Conservation (phyloP, 2,329 filamentous ascomycete genomes). For the Neoscytalidium dimidiatum region DNA sequence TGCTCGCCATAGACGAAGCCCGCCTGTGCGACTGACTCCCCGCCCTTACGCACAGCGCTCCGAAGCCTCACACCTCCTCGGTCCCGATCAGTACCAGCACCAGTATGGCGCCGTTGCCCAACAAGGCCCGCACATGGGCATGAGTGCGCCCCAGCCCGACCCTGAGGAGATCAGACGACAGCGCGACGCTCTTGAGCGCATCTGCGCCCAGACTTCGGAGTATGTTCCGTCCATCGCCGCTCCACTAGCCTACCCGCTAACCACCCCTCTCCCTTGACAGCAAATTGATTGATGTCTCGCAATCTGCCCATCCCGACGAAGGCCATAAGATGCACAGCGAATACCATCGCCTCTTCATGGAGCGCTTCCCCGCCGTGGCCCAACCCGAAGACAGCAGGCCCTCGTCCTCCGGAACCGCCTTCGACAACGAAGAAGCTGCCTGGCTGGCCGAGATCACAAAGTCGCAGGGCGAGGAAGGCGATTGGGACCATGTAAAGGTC, state of each 20-base stretch:
- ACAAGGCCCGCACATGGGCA: constrained; percentile 33
- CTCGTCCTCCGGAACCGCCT: constrained; percentile 17
- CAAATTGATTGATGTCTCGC: constrained; percentile 53
- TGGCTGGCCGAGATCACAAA: constrained; percentile 32
- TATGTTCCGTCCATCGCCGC: constrained; percentile 29
- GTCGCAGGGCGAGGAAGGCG: constrained; percentile 28
- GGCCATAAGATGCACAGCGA: constrained; percentile 39
- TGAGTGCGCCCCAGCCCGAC: constrained; percentile 44
- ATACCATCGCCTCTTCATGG: constrained; percentile 45
- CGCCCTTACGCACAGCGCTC: constrained; percentile 38
- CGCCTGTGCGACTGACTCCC: constrained; percentile 13
- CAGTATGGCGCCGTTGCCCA: constrained; percentile 46
- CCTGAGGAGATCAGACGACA: constrained; percentile 52
- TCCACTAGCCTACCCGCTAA: not conserved
- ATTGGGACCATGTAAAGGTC: constrained; percentile 34
- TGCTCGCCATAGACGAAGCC: not conserved
- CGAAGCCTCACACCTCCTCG: constrained; percentile 49
- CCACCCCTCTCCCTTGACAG: constrained; percentile 36
- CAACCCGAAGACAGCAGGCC: constrained; percentile 18
- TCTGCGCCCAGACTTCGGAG: constrained; percentile 53
- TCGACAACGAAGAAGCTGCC: constrained; percentile 19
- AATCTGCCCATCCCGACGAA: constrained; percentile 41
- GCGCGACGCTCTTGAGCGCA: constrained; percentile 50
- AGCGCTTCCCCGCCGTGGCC: constrained; percentile 36
- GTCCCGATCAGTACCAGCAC: constrained; percentile 42